phyloP scores from a whole-genome alignment of 768 basidiomycete genomes.

The Hygrocybe coccinea region DNA sequence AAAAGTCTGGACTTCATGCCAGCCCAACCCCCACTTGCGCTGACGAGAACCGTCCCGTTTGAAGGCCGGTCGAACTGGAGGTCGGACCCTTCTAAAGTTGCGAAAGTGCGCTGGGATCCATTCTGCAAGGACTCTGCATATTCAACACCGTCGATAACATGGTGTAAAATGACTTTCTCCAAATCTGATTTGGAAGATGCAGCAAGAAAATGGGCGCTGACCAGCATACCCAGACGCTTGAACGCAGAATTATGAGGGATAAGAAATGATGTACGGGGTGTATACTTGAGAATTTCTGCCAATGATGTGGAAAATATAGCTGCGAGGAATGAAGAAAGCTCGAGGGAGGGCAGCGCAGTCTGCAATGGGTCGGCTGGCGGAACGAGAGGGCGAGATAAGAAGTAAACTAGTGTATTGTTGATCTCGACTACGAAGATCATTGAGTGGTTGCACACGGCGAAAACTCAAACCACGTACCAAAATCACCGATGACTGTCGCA shows the following conservation, averaged over 20 bases:
- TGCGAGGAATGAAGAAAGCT: constrained; percentile 86
- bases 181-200: constrained; percentile 76
- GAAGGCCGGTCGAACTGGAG: constrained; percentile 59
- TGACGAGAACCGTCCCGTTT: constrained; percentile 50
- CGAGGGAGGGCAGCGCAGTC: constrained; percentile 75
- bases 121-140: constrained; percentile 60
- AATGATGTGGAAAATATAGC: constrained; percentile 83
- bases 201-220: constrained; percentile 80
- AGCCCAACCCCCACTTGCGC: constrained; percentile 74
- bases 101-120: constrained; percentile 67
- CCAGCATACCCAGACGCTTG: constrained; percentile 73
- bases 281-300: constrained; percentile 59
- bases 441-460: not conserved
- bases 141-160: constrained; percentile 69
- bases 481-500: constrained; percentile 71
- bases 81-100: constrained; percentile 82
- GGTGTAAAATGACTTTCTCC: constrained; percentile 81
- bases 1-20: constrained; percentile 58
- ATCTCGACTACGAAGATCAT: constrained; percentile 49
- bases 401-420: constrained; percentile 82
- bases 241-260: constrained; percentile 91
- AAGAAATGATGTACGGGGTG: constrained; percentile 72
- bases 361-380: constrained; percentile 80
- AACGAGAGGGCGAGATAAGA: constrained; percentile 75
- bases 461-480: constrained; percentile 45